Base-by-base conservation (phyloP, 495 filamentous ascomycete species). In the Neurospora discreta region DNA sequence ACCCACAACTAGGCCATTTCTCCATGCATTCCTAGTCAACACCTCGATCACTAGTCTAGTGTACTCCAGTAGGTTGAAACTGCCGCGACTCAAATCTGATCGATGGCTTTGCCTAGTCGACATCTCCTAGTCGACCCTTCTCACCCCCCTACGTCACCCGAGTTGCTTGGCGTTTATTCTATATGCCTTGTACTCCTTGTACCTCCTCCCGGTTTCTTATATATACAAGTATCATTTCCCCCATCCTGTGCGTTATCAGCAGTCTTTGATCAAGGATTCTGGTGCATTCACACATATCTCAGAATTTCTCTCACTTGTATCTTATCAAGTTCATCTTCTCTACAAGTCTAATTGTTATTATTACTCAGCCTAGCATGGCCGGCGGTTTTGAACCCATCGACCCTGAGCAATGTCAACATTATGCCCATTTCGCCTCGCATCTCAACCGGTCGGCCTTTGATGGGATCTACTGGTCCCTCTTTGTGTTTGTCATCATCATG, bases 391-490 rank as follows among this genome's bases (percentile, higher is more conserved):
- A 71, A 30, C 44, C 74, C 3, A 69, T 75, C 73, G 80, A 82
- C 42, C 78, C 76, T 7, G 71, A 46, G 42, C 75, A 75, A 68
- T 87, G 85, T 71, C 58, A 69, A 20, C 78, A 84, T 74, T 85
- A 87, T 70, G 84, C 85, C 13, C 76, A 77, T 65, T 85, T 85
- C 72, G 80, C 83, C 16, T 71, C 80, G 3, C 73, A 80, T 67
- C 77, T 87, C 13, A 74, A 75, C 43, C 77, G 83, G 68, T 23
- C 39, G 39, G 75, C 82, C n/a, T 84, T 84, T 46, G 82, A 85
- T 70, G 74, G 76, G 26, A 79, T 85, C 52, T 87, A 85, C 76
- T 86, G 84, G 84, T 58, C 79, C 16, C 76, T 85, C 2, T 87
- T 86, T 68, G 72, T 78, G 23, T 26, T 77, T 0, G 81, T 84